Evolutionary conservation across 2,329 filamentous ascomycete species (phyloP).

Genomic region (Colletotrichum sp.): DNA sequence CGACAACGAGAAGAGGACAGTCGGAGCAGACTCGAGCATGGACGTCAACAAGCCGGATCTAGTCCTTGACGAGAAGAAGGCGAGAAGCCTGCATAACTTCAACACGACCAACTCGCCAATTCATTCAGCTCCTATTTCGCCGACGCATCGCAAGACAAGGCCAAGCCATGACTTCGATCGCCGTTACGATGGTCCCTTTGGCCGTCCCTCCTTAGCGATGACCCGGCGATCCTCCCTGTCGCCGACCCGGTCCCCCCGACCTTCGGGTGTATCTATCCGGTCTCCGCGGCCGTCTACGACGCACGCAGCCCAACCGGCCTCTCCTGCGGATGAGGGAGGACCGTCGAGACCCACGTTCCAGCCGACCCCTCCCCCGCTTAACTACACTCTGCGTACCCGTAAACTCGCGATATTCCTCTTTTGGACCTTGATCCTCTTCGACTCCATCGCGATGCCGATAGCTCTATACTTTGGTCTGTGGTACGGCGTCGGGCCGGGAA

Average conservation of each 20-base stretch:
- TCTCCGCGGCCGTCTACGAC: background rate
- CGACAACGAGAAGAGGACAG: background rate
- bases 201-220: constrained; percentile 2
- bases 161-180: constrained; percentile 18
- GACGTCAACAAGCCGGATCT: background rate
- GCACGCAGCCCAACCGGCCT: background rate
- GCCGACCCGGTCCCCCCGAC: background rate
- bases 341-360: background rate
- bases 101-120: background rate
- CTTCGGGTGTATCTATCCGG: background rate
- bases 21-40: background rate
- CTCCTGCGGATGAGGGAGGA: background rate
- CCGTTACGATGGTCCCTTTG: constrained; percentile 21
- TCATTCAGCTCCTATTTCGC: background rate
- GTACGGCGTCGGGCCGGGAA: constrained; percentile 47
- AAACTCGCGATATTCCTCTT: constrained; percentile 63
- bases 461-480: constrained; percentile 65
- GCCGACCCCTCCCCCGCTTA: constrained; percentile 17
- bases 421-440: constrained; percentile 63
- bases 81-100: background rate
- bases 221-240: background rate
- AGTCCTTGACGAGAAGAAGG: background rate
- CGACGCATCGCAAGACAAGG: background rate
- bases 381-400: constrained; percentile 31
- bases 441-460: constrained; percentile 63